Conservation (phyloP, 1,284 basidiomycete genomes). For the Pholiota adiposa region DNA sequence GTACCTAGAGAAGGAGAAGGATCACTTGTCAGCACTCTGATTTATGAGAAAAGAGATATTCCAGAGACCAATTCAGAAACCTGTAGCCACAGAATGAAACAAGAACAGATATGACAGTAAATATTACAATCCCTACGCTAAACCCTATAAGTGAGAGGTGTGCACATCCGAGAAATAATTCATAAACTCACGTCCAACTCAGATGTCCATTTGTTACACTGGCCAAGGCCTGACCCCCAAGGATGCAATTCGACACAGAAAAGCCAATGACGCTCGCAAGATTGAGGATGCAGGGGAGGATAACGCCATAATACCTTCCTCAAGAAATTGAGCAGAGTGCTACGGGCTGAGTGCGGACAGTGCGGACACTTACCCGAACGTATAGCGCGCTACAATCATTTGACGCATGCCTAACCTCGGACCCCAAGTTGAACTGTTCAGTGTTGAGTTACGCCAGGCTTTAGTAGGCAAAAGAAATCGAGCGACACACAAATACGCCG, state of each 20-base stretch:
- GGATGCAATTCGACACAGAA: slow-evolving; percentile 75
- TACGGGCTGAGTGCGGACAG: background rate
- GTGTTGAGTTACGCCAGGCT: no score
- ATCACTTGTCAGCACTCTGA: background rate
- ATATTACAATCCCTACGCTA: slow-evolving; percentile 89
- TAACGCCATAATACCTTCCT: slow-evolving; percentile 65
- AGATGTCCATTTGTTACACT: slow-evolving; percentile 68
- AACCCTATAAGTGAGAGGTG: background rate
- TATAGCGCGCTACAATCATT: slow-evolving; percentile 74
- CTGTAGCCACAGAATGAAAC: slow-evolving; percentile 83
- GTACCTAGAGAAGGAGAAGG: slow-evolving; percentile 51
- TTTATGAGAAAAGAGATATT: background rate
- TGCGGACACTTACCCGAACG: slow-evolving; percentile 62
- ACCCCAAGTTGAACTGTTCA: slow-evolving; percentile 63
- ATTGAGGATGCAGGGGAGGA: slow-evolving; percentile 67
- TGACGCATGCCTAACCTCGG: slow-evolving; percentile 83
- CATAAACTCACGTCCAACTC: slow-evolving; percentile 60
- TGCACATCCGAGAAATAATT: background rate
- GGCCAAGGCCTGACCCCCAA: slow-evolving; percentile 78
- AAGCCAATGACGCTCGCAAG: slow-evolving; percentile 69
- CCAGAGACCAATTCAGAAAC: slow-evolving; percentile 62
- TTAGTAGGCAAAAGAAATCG: background rate
- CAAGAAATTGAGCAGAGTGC: background rate
- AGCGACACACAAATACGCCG: slow-evolving; percentile 40
- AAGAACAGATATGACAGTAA: slow-evolving; percentile 75